Evolutionary conservation across 2,329 filamentous ascomycete species (phyloP).

Genomic region (Diaporthe aspalathi): DNA sequence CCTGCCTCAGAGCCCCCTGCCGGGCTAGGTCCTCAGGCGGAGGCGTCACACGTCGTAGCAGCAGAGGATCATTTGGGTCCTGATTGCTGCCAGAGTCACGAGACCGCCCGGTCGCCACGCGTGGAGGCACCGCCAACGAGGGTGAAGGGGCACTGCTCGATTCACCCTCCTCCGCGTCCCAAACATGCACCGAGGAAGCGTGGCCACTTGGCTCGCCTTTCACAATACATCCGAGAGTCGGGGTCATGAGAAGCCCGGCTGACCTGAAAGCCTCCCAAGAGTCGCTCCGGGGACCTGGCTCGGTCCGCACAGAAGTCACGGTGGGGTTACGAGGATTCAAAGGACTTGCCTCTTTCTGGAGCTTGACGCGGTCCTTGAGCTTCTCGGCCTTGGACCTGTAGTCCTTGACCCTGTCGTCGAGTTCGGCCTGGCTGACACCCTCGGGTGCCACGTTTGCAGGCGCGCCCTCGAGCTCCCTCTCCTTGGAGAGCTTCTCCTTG

Average conservation of each 20-base stretch:
- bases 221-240: neutral
- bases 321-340: conserved; percentile 1
- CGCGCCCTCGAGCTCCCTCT: conserved; percentile 57
- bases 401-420: conserved; percentile 54
- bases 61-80: neutral
- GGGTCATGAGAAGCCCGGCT: neutral
- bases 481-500: conserved; percentile 70
- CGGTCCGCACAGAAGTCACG: conserved; percentile 20
- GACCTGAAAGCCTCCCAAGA: neutral
- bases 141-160: conserved; percentile 2
- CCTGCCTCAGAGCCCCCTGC: neutral
- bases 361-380: conserved; percentile 64
- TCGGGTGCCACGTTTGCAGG: conserved; percentile 47
- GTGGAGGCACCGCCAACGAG: neutral
- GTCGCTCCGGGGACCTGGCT: conserved; percentile 3
- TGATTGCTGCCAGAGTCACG: conserved; percentile 5
- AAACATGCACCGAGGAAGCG: neutral
- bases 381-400: conserved; percentile 67
- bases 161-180: neutral
- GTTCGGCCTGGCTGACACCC: conserved; percentile 47
- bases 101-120: conserved; percentile 7
- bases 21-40: conserved; percentile 28
- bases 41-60: conserved; percentile 40
- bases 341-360: conserved; percentile 68
- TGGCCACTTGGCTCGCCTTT: conserved; percentile 21